phyloP scores from a whole-genome alignment of 345 rosid genomes.

The Aquilaria sinensis region DNA sequence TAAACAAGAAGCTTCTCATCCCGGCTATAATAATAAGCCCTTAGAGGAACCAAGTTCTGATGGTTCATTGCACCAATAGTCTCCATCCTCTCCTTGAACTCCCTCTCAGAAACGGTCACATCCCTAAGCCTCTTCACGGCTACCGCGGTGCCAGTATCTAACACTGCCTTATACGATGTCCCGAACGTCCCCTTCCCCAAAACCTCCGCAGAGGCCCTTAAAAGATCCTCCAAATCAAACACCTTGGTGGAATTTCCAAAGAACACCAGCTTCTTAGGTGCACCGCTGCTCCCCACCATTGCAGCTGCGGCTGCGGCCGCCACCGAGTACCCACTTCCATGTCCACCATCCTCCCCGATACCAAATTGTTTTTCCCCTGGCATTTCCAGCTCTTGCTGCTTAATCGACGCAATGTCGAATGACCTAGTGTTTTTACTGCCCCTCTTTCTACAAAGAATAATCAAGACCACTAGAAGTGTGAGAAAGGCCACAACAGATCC shows the following conservation, averaged over 20 bases:
- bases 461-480: slow-evolving; percentile 40
- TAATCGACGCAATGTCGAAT: slow-evolving; percentile 48
- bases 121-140: slow-evolving; percentile 97
- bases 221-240: slow-evolving; percentile 85
- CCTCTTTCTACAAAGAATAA: slow-evolving; percentile 54
- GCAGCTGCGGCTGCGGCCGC: slow-evolving; percentile 20
- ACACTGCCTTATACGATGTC: slow-evolving; percentile 88
- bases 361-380: slow-evolving; percentile 45
- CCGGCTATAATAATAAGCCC: slow-evolving; percentile 82
- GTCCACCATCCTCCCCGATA: slow-evolving; percentile 37
- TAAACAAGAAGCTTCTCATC: slow-evolving; percentile 96
- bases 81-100: slow-evolving; percentile 81
- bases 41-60: slow-evolving; percentile 74
- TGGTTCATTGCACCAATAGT: slow-evolving; percentile 86
- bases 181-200: slow-evolving; percentile 96
- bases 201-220: slow-evolving; percentile 98
- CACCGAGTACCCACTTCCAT: slow-evolving; percentile 14
- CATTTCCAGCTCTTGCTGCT: slow-evolving; percentile 51
- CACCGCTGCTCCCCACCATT: slow-evolving; percentile 16
- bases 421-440: slow-evolving; percentile 52
- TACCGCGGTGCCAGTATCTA: slow-evolving; percentile 65
- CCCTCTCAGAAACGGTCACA: slow-evolving; percentile 61
- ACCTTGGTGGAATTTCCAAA: slow-evolving; percentile 61
- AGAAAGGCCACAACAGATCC: slow-evolving; percentile 61
- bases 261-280: slow-evolving; percentile 56